These are phyloP conservation scores for Erodium trifolium DNA, from an alignment of 441 rosid genomes.

Conservation along the genomic window DNA sequence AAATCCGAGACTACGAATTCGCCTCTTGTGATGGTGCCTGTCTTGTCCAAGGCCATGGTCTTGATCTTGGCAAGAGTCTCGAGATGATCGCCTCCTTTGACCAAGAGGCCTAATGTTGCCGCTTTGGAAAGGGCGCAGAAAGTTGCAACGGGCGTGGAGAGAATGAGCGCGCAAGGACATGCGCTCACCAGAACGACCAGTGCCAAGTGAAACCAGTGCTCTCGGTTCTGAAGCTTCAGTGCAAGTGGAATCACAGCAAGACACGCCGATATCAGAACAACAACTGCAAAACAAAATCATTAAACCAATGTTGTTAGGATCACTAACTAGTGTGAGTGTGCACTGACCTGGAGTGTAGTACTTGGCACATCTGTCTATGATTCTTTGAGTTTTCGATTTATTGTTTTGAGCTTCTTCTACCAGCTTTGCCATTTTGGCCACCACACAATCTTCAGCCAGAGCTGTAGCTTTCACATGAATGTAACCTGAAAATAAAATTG, in stretches of 20 bases:
- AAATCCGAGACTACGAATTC: conserved; percentile 68
- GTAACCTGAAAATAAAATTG: conserved; percentile 36
- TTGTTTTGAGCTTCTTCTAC: conserved; percentile 92
- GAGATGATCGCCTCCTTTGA: conserved; percentile 76
- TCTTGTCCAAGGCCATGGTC: conserved; percentile 76
- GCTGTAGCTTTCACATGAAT: conserved; percentile 65
- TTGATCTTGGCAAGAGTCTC: conserved; percentile 63
- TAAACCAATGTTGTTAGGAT: neutral
- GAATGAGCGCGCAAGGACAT: conserved; percentile 83
- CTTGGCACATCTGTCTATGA: conserved; percentile 60
- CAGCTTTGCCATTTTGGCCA: conserved; percentile 76
- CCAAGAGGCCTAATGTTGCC: conserved; percentile 66
- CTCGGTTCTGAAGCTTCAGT: conserved; percentile 30
- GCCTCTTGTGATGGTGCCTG: conserved; percentile 85
- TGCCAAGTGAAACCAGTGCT: conserved; percentile 64
- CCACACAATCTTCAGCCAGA: conserved; percentile 71
- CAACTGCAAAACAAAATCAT: conserved; percentile 33
- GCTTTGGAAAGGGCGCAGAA: conserved; percentile 85
- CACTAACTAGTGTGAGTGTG: neutral
- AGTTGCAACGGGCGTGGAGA: conserved; percentile 84
- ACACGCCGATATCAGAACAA: conserved; percentile 40
- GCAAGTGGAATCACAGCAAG: conserved; percentile 50
- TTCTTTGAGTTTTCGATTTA: conserved; percentile 60
- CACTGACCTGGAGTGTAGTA: conserved; percentile 74
- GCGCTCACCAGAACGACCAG: conserved; percentile 79